These are phyloP conservation scores for Aspergillus alliaceus DNA, from an alignment of 2,329 filamentous ascomycete genomes.

Conservation along the genomic window DNA sequence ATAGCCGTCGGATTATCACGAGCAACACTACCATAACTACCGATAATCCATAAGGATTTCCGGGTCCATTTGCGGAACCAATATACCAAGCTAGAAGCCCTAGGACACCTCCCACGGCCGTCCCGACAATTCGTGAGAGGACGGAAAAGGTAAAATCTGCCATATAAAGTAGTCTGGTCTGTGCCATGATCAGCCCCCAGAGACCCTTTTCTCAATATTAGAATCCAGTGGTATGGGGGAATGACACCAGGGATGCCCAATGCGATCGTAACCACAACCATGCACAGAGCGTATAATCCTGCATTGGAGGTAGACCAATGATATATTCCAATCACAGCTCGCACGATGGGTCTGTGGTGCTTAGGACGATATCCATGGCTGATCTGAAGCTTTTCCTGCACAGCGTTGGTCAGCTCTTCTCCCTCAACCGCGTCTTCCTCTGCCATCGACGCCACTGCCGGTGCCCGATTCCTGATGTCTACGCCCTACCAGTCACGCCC, in stretches of 20 bases:
- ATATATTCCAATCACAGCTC: conserved; percentile 30
- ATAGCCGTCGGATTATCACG: conserved; percentile 33
- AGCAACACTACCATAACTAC: conserved; percentile 40
- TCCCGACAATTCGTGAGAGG: conserved; percentile 43
- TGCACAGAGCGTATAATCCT: conserved; percentile 50
- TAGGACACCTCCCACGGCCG: conserved; percentile 49
- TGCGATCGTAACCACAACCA: conserved; percentile 50
- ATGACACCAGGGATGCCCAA: conserved; percentile 45
- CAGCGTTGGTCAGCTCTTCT: conserved; percentile 35
- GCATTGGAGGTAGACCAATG: conserved; percentile 45
- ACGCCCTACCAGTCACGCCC: too few species aligned
- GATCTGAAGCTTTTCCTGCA: conserved; percentile 39
- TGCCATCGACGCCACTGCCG: conserved; percentile 17
- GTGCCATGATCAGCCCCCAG: conserved; percentile 55
- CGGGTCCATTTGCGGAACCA: conserved; percentile 48
- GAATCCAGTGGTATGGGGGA: conserved; percentile 47
- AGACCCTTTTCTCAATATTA: conserved; percentile 55
- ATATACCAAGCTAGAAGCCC: conserved; percentile 55
- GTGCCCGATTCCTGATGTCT: too few species aligned
- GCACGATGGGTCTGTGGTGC: conserved; percentile 27
- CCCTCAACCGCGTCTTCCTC: conserved; percentile 27
- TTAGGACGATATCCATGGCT: conserved; percentile 32
- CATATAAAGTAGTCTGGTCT: conserved; percentile 52
- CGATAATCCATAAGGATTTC: conserved; percentile 53
- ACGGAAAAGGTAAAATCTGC: conserved; percentile 53